Evolutionary conservation across 495 filamentous ascomycete genomes (phyloP).

Genomic region (Hyaloscypha finlandica): DNA sequence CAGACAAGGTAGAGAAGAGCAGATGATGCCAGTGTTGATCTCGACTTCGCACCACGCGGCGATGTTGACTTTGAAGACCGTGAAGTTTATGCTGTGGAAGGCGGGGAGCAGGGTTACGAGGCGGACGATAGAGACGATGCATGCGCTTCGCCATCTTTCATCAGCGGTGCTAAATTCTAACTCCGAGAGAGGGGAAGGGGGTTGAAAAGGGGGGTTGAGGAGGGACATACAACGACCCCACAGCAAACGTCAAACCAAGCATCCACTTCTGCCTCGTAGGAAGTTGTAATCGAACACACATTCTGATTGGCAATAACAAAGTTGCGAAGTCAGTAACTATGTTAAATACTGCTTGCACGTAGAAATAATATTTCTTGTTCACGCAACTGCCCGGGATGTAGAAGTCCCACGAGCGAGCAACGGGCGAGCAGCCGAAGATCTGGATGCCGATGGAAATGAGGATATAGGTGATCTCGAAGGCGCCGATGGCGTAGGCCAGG

Average conservation of each 20-base stretch:
- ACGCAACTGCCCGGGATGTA: constrained; percentile 3
- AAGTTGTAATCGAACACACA: constrained; percentile 5
- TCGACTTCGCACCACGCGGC: constrained; percentile 8
- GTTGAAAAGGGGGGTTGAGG: too few species aligned
- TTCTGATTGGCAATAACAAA: constrained; percentile 3
- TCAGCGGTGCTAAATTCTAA: neutral
- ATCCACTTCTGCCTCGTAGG: constrained; percentile 11
- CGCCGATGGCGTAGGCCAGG: constrained; percentile 17
- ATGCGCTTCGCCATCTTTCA: neutral
- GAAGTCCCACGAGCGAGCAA: constrained; percentile 5
- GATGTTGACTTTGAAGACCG: constrained; percentile 8
- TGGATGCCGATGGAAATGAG: constrained; percentile 8
- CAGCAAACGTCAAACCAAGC: constrained; percentile 3
- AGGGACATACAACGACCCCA: constrained; percentile 9
- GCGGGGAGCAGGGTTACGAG: constrained; percentile 7
- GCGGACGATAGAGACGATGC: constrained; percentile 13
- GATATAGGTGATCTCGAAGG: constrained; percentile 29
- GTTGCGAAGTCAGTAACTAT: constrained; percentile 12
- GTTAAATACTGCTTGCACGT: constrained; percentile 13
- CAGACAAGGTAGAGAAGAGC: constrained; percentile 8
- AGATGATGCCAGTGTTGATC: constrained; percentile 13
- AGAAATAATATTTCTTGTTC: constrained; percentile 6
- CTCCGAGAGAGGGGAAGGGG: too few species aligned
- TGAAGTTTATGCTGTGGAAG: constrained; percentile 9
- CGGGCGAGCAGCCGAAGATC: constrained; percentile 8